These are phyloP conservation scores for Xylaria sp. DNA, from an alignment of 2,329 filamentous ascomycete species.

Conservation along the genomic window DNA sequence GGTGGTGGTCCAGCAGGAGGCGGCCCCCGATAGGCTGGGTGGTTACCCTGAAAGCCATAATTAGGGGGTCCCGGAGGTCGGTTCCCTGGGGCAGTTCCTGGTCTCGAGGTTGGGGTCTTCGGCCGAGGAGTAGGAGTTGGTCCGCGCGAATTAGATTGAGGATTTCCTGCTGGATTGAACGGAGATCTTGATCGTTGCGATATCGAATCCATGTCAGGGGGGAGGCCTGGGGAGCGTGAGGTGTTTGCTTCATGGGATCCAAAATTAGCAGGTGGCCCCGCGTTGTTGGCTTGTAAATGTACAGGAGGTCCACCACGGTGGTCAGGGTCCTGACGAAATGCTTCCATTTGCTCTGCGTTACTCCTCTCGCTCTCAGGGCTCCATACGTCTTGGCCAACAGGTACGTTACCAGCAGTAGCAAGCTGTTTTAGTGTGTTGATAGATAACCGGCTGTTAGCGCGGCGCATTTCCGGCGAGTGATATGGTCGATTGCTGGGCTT, in stretches of 20 bases:
- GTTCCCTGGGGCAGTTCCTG: constrained; percentile 46
- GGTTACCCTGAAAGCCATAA: constrained; percentile 43
- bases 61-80: constrained; percentile 43
- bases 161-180: constrained; percentile 50
- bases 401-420: constrained; percentile 72
- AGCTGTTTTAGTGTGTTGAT: constrained; percentile 83
- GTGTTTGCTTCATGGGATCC: constrained; percentile 62
- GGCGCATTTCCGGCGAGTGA: constrained; percentile 80
- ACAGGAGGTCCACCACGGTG: constrained; percentile 59
- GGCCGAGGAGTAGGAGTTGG: constrained; percentile 50
- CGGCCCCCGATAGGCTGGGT: constrained; percentile 51
- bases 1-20: constrained; percentile 42
- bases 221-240: constrained; percentile 53
- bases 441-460: constrained; percentile 86
- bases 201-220: constrained; percentile 55
- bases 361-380: constrained; percentile 48
- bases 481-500: constrained; percentile 76
- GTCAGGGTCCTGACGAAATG: constrained; percentile 50
- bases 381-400: constrained; percentile 50
- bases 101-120: constrained; percentile 47
- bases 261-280: constrained; percentile 66
- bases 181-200: constrained; percentile 60
- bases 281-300: constrained; percentile 61
- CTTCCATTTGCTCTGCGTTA: constrained; percentile 50
- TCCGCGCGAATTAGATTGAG: constrained; percentile 49